Percentiles rank a stretch among this genome's conserved stretches.
Evolutionary conservation across 2,329 filamentous ascomycete species (phyloP).

Genomic region (Pseudohalonectria lignicola): DNA sequence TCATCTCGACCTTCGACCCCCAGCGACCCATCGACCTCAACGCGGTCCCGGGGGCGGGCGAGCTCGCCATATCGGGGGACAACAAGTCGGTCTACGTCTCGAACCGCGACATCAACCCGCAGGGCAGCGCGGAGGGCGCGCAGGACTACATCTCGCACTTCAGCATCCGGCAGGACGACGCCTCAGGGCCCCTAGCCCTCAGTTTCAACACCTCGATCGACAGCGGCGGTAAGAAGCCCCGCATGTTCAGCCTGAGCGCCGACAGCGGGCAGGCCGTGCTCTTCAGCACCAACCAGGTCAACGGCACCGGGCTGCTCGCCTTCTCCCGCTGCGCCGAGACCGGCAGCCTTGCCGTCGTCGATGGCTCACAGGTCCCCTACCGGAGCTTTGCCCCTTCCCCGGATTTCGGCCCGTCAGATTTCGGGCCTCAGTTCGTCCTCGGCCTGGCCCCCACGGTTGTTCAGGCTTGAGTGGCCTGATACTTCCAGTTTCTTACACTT

Average conservation of each 20-base stretch:
- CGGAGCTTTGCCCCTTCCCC: background rate
- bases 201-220: slow-evolving; percentile 20
- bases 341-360: slow-evolving; percentile 1
- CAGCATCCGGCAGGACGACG: slow-evolving; percentile 14
- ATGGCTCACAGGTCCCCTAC: slow-evolving; percentile 1
- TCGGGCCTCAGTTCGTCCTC: slow-evolving; percentile 1
- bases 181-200: slow-evolving; percentile 12
- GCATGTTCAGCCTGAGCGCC: slow-evolving; percentile 32
- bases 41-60: slow-evolving; percentile 28
- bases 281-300: slow-evolving; percentile 36
- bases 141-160: slow-evolving; percentile 39
- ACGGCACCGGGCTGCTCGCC: slow-evolving; percentile 25
- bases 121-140: slow-evolving; percentile 20
- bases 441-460: background rate
- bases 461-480: background rate
- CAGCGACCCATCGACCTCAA: slow-evolving; percentile 21
- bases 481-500: background rate
- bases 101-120: slow-evolving; percentile 29
- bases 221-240: slow-evolving; percentile 26
- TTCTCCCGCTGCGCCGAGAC: slow-evolving; percentile 19
- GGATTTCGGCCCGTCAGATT: background rate
- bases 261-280: slow-evolving; percentile 19
- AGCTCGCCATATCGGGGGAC: slow-evolving; percentile 29
- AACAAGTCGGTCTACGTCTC: slow-evolving; percentile 36
- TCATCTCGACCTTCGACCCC: slow-evolving; percentile 28